These are phyloP conservation scores for Cystobasidiaceae sp. DNA, from an alignment of 1,284 basidiomycete genomes.

Conservation along the genomic window DNA sequence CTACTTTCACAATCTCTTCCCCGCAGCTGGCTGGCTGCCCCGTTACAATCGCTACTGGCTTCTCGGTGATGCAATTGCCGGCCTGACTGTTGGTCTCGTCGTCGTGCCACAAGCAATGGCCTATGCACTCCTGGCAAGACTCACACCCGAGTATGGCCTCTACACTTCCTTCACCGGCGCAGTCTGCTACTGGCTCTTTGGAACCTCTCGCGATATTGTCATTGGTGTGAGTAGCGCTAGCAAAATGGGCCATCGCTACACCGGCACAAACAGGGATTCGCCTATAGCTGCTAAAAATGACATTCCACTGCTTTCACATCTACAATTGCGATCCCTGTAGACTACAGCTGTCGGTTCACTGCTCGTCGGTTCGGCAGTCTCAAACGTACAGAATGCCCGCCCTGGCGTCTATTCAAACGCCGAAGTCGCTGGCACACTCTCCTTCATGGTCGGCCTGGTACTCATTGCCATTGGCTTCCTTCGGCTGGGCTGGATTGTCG, in stretches of 20 bases:
- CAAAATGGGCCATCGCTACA: neutral
- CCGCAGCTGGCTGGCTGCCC: neutral
- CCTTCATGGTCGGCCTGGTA: constrained; percentile 63
- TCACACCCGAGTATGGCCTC: constrained; percentile 42
- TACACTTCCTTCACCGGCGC: constrained; percentile 47
- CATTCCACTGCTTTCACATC: too few relatives aligned
- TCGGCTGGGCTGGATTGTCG: constrained; percentile 85
- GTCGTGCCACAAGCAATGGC: constrained; percentile 32
- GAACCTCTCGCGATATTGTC: neutral
- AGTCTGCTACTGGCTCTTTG: constrained; percentile 19
- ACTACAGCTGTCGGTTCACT: neutral
- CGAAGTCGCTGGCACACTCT: neutral
- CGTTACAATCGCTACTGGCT: constrained; percentile 39
- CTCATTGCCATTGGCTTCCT: constrained; percentile 81
- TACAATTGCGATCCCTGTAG: too few relatives aligned
- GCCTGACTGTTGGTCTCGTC: constrained; percentile 48
- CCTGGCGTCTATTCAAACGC: neutral
- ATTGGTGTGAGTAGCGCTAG: neutral
- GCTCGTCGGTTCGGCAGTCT: neutral
- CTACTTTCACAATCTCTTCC: neutral
- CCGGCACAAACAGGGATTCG: too few relatives aligned
- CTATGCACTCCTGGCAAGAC: constrained; percentile 44
- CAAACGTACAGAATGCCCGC: neutral
- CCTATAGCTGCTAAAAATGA: too few relatives aligned
- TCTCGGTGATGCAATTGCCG: constrained; percentile 47